Evolutionary conservation across 768 basidiomycete genomes (phyloP), one percentile per base, ranked within the genome.

Genomic region (Hypholoma fasciculare): DNA sequence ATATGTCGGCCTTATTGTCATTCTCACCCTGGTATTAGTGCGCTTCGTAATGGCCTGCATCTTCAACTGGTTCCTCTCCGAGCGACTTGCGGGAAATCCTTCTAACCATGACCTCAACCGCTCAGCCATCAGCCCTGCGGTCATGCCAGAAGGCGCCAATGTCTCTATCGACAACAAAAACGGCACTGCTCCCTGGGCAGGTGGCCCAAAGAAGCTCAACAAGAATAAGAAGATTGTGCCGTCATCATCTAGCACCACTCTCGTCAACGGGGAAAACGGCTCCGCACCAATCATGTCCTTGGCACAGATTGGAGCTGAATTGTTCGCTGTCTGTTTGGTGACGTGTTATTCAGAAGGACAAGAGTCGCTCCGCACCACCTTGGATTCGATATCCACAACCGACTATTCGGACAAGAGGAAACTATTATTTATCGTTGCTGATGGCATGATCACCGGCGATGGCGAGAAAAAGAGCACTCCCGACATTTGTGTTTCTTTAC

Each of bases 321-420:
- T 98, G 34, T 99, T 98, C 70, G 89, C 93, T 1, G 88, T 98
- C 39, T 97, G 95, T 71, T 79, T 99, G 57, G 93, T 99, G 5
- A 98, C 97, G 1, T 98, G 97, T 69, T 99, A 99, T 71, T 96
- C 94, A 1, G 97, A 99, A 74, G 96, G 95, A 49, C 92, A 94
- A 73, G 94, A 95, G 38, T 94, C 92, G 1, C 77, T 99, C 65
- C 82, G 92, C 57, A 89, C 88, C 2, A 99, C 97, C 0, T 81
- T 98, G 53, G 97, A 98, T 72, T 92, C 94, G 3, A 94, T 99
- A 57, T 96, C 96, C 0, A 75, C 74, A 39, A 98, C 97, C 3
- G 88, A 82, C 3, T 99, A 98, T 71, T 93, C 94, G 4, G 97
- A 98, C 74, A 78, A 85, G 42, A 82, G 97, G 58, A 99, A 99